Base-by-base conservation (phyloP, 2,329 filamentous ascomycete species). In the Xylariaceae sp. region DNA sequence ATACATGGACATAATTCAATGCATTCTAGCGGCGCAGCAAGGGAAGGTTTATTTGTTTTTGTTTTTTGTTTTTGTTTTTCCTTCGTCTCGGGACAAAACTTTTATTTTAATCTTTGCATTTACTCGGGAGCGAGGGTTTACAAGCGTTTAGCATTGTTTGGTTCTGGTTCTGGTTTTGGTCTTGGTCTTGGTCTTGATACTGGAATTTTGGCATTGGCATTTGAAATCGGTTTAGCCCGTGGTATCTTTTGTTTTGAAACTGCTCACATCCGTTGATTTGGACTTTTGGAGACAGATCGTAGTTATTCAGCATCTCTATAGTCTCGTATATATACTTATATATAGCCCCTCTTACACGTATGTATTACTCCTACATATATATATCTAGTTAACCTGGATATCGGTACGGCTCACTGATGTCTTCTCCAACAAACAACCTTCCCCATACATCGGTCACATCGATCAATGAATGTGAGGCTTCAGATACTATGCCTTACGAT, bases 1-100 rank as follows among this genome's bases (percentile, higher is more conserved):
- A 55, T 48, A 58, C 55, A 55, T 53, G 49, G 49, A 32, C 50
- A 47, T 50, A 46, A 53, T 55, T 55, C 19, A 34, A 50, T 52
- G 56, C 56, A 58, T 58, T 19, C 19, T 47, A 47, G 42, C 19
- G 56, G 56, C 56, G 56, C 37, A 50, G 46, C 29, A 50, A 50
- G 47, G 27, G 35, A 11, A 11, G 12, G 35, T 19, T 19, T 19
- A 51, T 49, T 19, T 58, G 31, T 34, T 27, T 51, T 51, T 11
- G 11, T 51, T 40, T 19, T 19, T 19, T 19, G 19, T 19, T 19
- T 19, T 19, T 19, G 19, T 19, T 19, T 19, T 19, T 19, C 19
- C 19, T 19, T 19, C 19, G 19, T 19, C 19, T 19, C 19, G 19
- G 19, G 19, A 19, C 50, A 48, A 47, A 51, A 51, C 48, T 54